Evolutionary conservation across 371 early-diverging fungal genomes (phyloP).

Genomic region (Catenaria anguillulae): DNA sequence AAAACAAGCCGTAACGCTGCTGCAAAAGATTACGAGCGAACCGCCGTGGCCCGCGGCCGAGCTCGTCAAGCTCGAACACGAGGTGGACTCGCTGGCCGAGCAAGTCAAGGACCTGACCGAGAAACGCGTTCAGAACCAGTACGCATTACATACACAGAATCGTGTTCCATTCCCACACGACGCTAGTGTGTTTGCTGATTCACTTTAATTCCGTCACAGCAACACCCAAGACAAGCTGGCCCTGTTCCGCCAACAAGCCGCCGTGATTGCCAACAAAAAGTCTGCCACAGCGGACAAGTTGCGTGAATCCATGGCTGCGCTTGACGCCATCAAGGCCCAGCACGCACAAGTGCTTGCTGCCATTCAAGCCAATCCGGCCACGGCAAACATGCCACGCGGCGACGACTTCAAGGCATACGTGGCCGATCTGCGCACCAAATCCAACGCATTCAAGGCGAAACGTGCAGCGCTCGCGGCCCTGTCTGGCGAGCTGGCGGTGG

Average conservation of each 20-base stretch:
- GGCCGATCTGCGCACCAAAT: constrained; percentile 34
- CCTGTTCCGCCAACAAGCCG: constrained; percentile 36
- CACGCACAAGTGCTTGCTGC: background rate
- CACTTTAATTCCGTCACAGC: background rate
- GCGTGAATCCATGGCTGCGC: constrained; percentile 9
- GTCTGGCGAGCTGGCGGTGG: constrained; percentile 27
- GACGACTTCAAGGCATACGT: constrained; percentile 41
- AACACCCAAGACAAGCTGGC: constrained; percentile 33
- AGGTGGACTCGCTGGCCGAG: constrained; percentile 28
- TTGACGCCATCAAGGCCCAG: background rate
- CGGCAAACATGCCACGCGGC: constrained; percentile 28
- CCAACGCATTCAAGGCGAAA: constrained; percentile 29
- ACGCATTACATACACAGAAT: background rate
- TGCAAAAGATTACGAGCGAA: constrained; percentile 21
- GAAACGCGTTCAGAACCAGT: constrained; percentile 22
- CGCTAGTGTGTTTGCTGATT: too few relatives aligned
- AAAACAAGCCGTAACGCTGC: constrained; percentile 16
- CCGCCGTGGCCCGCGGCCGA: constrained; percentile 22
- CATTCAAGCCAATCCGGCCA: constrained; percentile 12
- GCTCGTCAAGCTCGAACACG: constrained; percentile 21
- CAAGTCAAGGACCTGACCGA: constrained; percentile 26
- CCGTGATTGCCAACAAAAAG: constrained; percentile 34
- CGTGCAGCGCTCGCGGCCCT: constrained; percentile 29
- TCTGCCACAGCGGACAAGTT: constrained; percentile 24
- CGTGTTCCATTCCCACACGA: too few relatives aligned